Evolutionary conservation across 345 rosid genomes (phyloP).

Genomic region (Aquilaria yunnanensis): DNA sequence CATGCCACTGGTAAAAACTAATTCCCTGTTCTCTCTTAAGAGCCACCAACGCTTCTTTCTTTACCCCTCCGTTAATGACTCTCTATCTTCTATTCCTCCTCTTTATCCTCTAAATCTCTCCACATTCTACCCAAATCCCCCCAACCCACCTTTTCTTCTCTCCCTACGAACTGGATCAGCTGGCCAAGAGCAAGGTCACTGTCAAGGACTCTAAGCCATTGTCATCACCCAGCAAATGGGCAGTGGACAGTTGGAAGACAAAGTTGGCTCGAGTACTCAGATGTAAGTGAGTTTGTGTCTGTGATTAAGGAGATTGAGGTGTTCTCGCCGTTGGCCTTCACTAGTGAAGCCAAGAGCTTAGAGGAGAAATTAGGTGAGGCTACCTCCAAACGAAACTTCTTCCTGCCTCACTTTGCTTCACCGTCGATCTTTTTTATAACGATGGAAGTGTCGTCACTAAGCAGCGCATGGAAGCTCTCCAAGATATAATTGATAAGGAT

Average conservation of each 20-base stretch:
- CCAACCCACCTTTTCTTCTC: slow-evolving; percentile 19
- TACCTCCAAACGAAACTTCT: too few species aligned
- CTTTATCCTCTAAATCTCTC: slow-evolving; percentile 45
- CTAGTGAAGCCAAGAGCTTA: too few species aligned
- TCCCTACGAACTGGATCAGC: slow-evolving; percentile 27
- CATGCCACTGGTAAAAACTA: neutral
- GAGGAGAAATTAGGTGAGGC: neutral
- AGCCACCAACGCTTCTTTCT: neutral
- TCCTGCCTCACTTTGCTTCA: too few species aligned
- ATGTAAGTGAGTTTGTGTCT: slow-evolving; percentile 27
- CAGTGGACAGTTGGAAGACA: slow-evolving; percentile 40
- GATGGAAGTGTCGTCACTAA: too few species aligned
- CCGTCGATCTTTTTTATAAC: too few species aligned
- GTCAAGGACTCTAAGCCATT: slow-evolving; percentile 17
- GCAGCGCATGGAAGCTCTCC: too few species aligned
- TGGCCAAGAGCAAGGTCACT: slow-evolving; percentile 22
- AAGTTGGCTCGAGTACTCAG: slow-evolving; percentile 49
- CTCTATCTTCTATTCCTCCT: slow-evolving; percentile 28
- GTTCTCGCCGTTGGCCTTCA: neutral
- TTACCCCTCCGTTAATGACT: slow-evolving; percentile 36
- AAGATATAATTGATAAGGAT: too few species aligned
- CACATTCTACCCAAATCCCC: slow-evolving; percentile 27
- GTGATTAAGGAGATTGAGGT: slow-evolving; percentile 41
- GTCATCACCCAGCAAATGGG: slow-evolving; percentile 27
- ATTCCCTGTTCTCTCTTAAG: neutral